Conservation (phyloP, 495 filamentous ascomycete genomes). For the Aspergillus sparsus region DNA sequence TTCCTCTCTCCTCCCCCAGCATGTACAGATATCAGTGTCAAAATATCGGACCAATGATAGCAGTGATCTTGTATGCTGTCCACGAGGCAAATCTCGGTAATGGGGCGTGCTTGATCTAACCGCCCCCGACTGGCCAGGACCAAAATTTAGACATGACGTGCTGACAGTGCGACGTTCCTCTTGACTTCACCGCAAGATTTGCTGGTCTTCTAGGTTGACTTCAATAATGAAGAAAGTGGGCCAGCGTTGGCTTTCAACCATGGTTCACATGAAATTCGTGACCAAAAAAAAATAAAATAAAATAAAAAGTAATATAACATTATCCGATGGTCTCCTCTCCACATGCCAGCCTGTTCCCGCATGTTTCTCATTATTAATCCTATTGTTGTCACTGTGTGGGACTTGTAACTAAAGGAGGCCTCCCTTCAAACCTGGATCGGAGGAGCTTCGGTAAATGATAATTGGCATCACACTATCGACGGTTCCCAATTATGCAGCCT, state of each 20-base stretch:
- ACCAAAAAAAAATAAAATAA: neutral
- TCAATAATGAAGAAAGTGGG: neutral
- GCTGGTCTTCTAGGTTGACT: neutral
- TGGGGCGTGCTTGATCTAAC: conserved; percentile 6
- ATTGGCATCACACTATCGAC: neutral
- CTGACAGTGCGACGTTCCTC: conserved; percentile 8
- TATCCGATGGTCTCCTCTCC: neutral
- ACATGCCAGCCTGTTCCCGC: conserved; percentile 10
- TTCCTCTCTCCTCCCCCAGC: neutral
- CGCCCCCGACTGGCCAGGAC: conserved; percentile 15
- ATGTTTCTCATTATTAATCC: neutral
- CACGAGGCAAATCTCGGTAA: conserved; percentile 10
- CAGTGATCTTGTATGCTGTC: neutral
- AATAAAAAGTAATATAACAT: neutral
- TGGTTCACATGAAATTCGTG: neutral
- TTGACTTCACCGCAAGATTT: conserved; percentile 6
- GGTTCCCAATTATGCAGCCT: conserved; percentile 11
- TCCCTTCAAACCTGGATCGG: conserved; percentile 5
- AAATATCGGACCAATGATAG: neutral
- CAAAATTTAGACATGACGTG: conserved; percentile 19
- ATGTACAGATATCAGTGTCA: neutral
- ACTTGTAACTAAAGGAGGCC: neutral
- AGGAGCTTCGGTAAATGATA: conserved; percentile 1
- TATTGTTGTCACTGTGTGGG: neutral
- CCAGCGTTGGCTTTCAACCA: neutral